Base-by-base conservation (phyloP, 2,329 filamentous ascomycete genomes). In the Epichloe sylvatica region DNA sequence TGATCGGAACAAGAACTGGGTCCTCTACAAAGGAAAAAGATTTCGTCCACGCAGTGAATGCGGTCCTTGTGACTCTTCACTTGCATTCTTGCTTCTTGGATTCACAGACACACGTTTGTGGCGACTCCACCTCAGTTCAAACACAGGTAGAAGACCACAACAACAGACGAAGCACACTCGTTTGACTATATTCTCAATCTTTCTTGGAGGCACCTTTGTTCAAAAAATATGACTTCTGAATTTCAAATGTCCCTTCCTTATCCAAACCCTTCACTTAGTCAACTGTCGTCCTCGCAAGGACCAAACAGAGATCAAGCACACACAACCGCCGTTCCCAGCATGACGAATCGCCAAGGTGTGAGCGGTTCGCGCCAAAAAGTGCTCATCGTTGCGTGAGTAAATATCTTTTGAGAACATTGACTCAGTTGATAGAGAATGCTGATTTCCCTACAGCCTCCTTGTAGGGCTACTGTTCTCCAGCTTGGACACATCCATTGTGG, bases 401-500 rank as follows among this genome's bases (percentile, higher is more conserved):
- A 19, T 30, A 2, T 12, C 12, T 12, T 4, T 8, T n/a, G 19
- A 5, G 17, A 11, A 33, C 11, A 6, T 13, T 42, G 19, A 17
- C 2, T 35, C 15, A 34, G 23, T 36, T 9, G 42, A 45, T 15
- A 23, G 7, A 17, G 8, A 12, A 45, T 11, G 21, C n/a, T 30
- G 13, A 50, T 25, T 17, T 44, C 46, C 23, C 9, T 35, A 11
- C 40, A 77, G 73, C 41, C 65, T 77, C 46, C 67, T 78, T 9
- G 54, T 71, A 3, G 75, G 76, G 3, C 67, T 80, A 2, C 66
- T 80, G 15, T 76, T 80, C 55, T 77, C 76, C 4, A 77, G 72
- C 25, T 66, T 79, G 38, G 76, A 80, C 52, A 75, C 74, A 1
- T 77, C 75, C 0, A 78, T 80, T 49, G 72, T 78, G 15, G 76